Base-by-base conservation (phyloP, 75 land plant genomes). In the Isoetes taiwanensis region DNA sequence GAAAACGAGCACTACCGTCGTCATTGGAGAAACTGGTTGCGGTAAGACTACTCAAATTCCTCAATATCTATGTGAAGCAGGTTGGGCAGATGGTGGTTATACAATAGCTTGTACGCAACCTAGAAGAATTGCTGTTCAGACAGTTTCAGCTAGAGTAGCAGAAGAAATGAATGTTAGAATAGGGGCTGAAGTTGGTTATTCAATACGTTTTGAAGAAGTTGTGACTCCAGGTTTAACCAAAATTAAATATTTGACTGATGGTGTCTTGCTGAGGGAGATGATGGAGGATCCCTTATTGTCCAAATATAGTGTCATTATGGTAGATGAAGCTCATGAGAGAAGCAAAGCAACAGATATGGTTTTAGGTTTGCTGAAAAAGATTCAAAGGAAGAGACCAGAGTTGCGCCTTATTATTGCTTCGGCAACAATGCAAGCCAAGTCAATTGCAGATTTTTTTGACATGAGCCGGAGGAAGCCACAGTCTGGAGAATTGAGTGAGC, bases 21-120 rank as follows among this genome's bases (percentile, higher is more conserved):
- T 93, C 38, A 81, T 87, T 17, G 98, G 98, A 6, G 90, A 87
- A 71, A 87, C 95, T 5, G 98, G 98, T 3, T 80, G 98, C 41
- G 98, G 98, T 11, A 87, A 87, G 57, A 87, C 90, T 53, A 93
- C 98, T 30, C 97, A 91, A 56, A 80, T 91, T 56, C 95, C 97
- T 28, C 41, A 90, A 93, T 86, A 69, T 52, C 80, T 90, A 30
- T 67, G 71, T 31, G 94, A 83, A 59, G 84, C 84, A 32, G 97
- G 97, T 28, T 90, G 97, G 97, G 87, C 97, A 27, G 88, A 86
- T 23, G 94, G 85, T 41, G 97, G 97, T 2, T 74, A 88, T 1
- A 39, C 81, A 28, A 80, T 90, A 34, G 94, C 94, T 52, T 90
- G 97, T 73, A 90, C 97, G 2, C 97, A 90, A 58, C 97, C 97